Evolutionary conservation across 352 stramenopile species (phyloP), one percentile per base, ranked within the genome.

Genomic region (Pythium chondricola): DNA sequence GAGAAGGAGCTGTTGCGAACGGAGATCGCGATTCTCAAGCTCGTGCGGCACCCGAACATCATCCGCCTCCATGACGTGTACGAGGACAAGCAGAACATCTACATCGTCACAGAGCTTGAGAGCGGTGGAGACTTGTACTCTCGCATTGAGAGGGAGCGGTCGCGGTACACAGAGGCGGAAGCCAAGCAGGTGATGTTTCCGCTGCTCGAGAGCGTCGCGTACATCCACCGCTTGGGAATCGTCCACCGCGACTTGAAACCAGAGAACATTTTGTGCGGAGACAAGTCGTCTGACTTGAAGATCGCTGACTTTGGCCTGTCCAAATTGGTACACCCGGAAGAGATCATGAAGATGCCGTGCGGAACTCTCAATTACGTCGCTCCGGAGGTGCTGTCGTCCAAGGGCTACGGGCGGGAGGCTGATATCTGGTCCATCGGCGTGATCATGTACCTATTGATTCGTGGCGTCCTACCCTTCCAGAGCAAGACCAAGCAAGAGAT

Each of bases 71-170:
- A 84, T 37, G 91, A 96, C 29, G 83, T 97, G n/a, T 98, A 95
- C 61, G 92, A 98, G 50, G 82, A 88, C 48, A 79, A 85, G 24
- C 80, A 93, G 61, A 71, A 92, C 57, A 96, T 99, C 55, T 99
- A 98, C 73, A 93, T 99, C 38, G 95, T 99, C 24, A 98, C 98
- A 64, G 97, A 99, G 65, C 75, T 98, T 0, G 74, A 98, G 2
- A 69, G 72, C 7, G 96, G 95, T n/a, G 95, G 96, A 14, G 95
- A 99, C 58, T 63, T 99, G 6, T 99, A 98, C 68, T 96, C 98
- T 67, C 79, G 88, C 4, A 98, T 99, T 55, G 90, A 57, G 33
- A 57, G 98, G 0, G 80, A 85, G 2, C 67, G 82, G 3, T 74
- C 75, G 22, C 57, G 81, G 37, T 95, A 96, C 52, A 95, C 83